Evolutionary conservation across 1,284 basidiomycete genomes (phyloP), one percentile per base, ranked within the genome.

Genomic region (Apiotrichum laibachii): DNA sequence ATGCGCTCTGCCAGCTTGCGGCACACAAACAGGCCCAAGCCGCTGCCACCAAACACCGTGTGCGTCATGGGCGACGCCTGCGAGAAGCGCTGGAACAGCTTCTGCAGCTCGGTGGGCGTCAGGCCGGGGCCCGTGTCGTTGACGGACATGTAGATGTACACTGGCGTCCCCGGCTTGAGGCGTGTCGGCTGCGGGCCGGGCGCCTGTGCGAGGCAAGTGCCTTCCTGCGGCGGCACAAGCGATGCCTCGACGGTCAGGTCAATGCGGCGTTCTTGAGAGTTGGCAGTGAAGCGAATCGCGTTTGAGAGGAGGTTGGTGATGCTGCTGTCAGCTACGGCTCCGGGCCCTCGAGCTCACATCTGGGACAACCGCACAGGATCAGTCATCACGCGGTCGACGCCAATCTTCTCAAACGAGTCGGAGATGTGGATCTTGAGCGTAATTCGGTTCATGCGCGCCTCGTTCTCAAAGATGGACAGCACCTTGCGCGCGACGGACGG

Each of bases 381-480:
- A 16, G 63, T 65, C 53, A 61, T 62, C 57, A 71, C 53, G 3
- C 37, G 45, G n/a, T 56, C 50, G 11, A 53, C 15, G 33, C 47
- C 55, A 10, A 58, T 46, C 11, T 51, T n/a, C 13, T 60, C 55
- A 34, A 65, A 57, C 5, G 51, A 37, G 1, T 44, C 42, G 8
- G 50, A 43, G 8, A 65, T 35, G n/a, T 39, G 33, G 5, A 67
- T 46, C 5, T 34, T 37, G 26, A 67, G 57, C 12, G 43, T 19
- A 45, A 67, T 70, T 65, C 76, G 68, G 42, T 65, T 72, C 69
- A 73, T 75, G 37, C 70, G 69, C 15, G 71, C 64, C 53, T 76
- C 73, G 56, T 72, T 73, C 53, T 68, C 66, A 62, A 73, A 77
- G 40, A 74, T 68, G 2, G 65, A 63, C 15, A 72, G 53, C 7